Percentiles rank a stretch among this genome's conserved stretches.
These are phyloP conservation scores for Nemania sp. DNA, from an alignment of 2,329 filamentous ascomycete species.

Conservation along the genomic window DNA sequence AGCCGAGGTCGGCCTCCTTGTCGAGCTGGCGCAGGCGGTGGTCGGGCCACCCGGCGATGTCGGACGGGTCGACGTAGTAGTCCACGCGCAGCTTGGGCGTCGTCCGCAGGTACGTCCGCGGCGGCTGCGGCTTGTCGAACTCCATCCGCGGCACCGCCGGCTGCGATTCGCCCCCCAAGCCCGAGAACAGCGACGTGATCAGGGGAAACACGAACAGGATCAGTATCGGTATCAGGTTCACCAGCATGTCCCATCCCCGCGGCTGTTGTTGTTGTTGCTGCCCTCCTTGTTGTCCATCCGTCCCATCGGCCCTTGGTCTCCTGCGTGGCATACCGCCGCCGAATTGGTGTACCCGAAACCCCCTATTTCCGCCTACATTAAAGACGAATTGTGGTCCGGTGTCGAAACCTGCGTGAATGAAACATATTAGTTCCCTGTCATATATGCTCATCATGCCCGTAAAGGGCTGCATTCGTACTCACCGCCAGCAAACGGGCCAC, in stretches of 20 bases:
- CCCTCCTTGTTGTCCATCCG: conserved; percentile 54
- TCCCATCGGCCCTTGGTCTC: conserved; percentile 67
- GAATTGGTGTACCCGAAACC: conserved; percentile 93
- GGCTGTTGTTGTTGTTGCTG: conserved; percentile 49
- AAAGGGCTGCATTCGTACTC: too few relatives aligned
- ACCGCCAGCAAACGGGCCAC: conserved; percentile 71
- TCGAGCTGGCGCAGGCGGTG: conserved; percentile 77
- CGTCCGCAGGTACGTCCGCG: conserved; percentile 73
- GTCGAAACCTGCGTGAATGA: conserved; percentile 56
- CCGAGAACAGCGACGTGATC: conserved; percentile 76
- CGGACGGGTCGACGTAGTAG: conserved; percentile 82
- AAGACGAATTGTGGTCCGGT: conserved; percentile 89
- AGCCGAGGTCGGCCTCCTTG: conserved; percentile 72
- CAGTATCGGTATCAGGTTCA: conserved; percentile 83
- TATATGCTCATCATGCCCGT: too few relatives aligned
- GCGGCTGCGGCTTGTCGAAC: conserved; percentile 71
- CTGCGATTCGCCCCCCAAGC: conserved; percentile 52
- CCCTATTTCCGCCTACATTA: conserved; percentile 89
- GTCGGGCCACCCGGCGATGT: conserved; percentile 70
- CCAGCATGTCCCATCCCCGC: conserved; percentile 60
- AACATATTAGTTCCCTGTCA: conserved; percentile 2
- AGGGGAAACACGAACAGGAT: conserved; percentile 86
- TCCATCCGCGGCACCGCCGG: conserved; percentile 69
- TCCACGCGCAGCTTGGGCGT: conserved; percentile 73
- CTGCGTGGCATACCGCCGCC: conserved; percentile 77